Evolutionary conservation across 1,139 yeast species (phyloP).

Genomic region (Candida sojae): DNA sequence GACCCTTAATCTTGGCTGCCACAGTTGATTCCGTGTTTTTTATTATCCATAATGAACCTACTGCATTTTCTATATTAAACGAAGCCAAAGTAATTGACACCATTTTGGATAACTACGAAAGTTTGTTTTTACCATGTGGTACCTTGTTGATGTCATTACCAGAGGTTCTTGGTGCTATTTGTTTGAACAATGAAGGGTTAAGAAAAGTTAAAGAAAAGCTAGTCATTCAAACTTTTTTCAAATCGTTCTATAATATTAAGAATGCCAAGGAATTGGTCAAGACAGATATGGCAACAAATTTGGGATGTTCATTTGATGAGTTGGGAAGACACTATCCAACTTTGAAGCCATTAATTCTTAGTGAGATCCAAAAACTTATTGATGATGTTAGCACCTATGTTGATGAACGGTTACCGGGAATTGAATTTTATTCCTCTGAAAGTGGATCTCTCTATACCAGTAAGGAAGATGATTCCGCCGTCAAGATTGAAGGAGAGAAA

Average conservation of each 20-base stretch:
- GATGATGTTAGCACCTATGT: conserved; percentile 45
- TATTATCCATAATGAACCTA: conserved; percentile 88
- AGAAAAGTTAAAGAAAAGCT: conserved; percentile 50
- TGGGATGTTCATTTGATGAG: conserved; percentile 79
- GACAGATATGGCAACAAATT: conserved; percentile 48
- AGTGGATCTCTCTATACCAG: conserved; percentile 44
- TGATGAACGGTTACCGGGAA: conserved; percentile 33
- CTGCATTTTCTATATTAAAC: conserved; percentile 77
- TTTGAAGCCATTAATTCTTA: conserved; percentile 60
- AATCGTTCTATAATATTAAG: conserved; percentile 47
- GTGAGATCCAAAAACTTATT: conserved; percentile 51
- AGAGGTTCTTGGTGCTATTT: conserved; percentile 80
- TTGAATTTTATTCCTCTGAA: conserved; percentile 45
- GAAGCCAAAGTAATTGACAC: conserved; percentile 77
- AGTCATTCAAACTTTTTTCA: conserved; percentile 52
- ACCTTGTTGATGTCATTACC: conserved; percentile 66
- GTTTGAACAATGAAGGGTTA: conserved; percentile 76
- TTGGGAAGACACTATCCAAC: conserved; percentile 81
- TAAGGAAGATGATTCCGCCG: conserved; percentile 36
- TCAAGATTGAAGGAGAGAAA: conserved; percentile 36
- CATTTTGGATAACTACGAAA: conserved; percentile 56
- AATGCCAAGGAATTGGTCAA: conserved; percentile 48
- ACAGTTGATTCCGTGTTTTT: conserved; percentile 68
- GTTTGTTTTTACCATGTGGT: conserved; percentile 55
- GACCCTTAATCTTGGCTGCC: conserved; percentile 64